Conservation (phyloP, 805 yeast genomes). For the Candida krabiensis region DNA sequence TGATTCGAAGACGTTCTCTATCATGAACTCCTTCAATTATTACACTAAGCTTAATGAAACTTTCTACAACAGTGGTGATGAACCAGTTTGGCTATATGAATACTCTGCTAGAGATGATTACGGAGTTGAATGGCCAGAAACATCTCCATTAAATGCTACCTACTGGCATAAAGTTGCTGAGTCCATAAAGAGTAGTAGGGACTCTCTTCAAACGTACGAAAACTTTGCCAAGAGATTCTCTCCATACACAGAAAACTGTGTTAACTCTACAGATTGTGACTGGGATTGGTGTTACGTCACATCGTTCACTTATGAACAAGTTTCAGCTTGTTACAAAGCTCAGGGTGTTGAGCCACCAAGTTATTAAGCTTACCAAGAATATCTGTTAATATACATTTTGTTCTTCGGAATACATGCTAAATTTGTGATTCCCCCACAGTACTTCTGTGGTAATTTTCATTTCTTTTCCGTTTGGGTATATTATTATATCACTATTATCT, state of each 20-base stretch:
- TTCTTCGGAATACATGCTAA: no score
- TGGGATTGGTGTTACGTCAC: conserved; percentile 43
- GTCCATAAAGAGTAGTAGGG: conserved; percentile 41
- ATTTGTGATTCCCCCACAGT: no score
- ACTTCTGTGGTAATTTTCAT: no score
- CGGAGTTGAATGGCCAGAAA: conserved; percentile 57
- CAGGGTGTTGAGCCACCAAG: no score
- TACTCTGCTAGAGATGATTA: conserved; percentile 65
- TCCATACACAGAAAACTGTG: conserved; percentile 54
- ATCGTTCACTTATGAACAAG: conserved; percentile 37
- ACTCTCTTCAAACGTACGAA: conserved; percentile 49
- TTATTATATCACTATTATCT: no score
- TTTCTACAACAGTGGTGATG: conserved; percentile 50
- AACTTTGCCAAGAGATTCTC: conserved; percentile 52
- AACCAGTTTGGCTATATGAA: conserved; percentile 62
- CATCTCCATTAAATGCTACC: conserved; percentile 62
- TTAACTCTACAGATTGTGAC: conserved; percentile 46
- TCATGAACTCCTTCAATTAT: conserved; percentile 60
- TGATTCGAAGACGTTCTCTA: conserved; percentile 57
- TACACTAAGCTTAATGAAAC: conserved; percentile 62
- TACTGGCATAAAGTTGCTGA: conserved; percentile 64
- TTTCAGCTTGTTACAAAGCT: no score
- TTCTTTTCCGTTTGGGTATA: no score
- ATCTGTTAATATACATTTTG: no score
- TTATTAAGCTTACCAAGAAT: no score